Evolutionary conservation across 495 filamentous ascomycete genomes (phyloP).

Genomic region (Lepraria neglecta): DNA sequence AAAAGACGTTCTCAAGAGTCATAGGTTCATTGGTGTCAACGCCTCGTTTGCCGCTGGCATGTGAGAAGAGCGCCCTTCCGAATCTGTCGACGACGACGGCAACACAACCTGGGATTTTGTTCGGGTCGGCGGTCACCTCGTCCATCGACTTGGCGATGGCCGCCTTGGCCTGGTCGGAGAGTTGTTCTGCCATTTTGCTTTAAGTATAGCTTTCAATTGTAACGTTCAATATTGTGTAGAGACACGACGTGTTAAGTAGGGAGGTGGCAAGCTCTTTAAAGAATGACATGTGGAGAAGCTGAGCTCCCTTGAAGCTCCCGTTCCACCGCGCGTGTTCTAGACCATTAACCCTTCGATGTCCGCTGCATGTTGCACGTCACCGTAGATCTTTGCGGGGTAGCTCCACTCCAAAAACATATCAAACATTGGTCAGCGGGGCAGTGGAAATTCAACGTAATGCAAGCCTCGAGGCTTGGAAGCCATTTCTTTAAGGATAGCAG

Average conservation of each 20-base stretch:
- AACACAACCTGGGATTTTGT: constrained; percentile 41
- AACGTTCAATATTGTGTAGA: not conserved
- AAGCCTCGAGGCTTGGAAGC: not conserved
- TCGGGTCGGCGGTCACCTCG: constrained; percentile 34
- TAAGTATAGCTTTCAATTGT: not conserved
- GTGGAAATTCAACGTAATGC: not conserved
- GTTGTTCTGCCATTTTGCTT: not conserved
- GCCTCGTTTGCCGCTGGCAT: constrained; percentile 44
- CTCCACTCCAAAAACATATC: too few species aligned
- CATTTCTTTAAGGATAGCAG: not conserved
- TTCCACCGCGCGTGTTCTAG: not conserved
- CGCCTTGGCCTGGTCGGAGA: not conserved
- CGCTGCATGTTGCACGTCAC: not conserved
- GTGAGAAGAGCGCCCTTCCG: constrained; percentile 44
- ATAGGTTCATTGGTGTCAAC: constrained; percentile 38
- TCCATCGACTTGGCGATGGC: constrained; percentile 30
- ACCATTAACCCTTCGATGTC: not conserved
- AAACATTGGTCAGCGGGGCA: not conserved
- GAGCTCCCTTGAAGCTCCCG: not conserved
- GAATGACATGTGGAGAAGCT: not conserved
- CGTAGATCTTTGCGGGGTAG: constrained; percentile 9
- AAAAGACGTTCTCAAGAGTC: constrained; percentile 49
- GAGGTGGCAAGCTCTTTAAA: not conserved
- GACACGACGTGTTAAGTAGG: not conserved
- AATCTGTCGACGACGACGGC: constrained; percentile 44